Base-by-base conservation (phyloP, 2,329 filamentous ascomycete genomes). In the Pseudonectria foliicola region DNA sequence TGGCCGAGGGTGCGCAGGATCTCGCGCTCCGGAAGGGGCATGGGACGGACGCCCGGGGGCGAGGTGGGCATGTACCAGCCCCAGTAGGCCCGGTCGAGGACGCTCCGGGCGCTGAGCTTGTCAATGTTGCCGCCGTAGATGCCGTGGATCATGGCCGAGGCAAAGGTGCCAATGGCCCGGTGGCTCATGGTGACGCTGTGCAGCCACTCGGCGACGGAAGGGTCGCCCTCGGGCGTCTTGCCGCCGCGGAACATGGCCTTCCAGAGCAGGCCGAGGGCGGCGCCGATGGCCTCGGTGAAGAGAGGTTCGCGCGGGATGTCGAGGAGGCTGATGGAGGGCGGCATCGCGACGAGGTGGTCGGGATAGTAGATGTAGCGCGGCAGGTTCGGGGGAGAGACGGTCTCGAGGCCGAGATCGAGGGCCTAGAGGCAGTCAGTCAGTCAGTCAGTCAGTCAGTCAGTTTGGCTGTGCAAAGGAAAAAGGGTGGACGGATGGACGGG, bases 111-210 rank as follows among this genome's bases (percentile, higher is more conserved):
- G 59, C 88, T 95, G 33, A 96, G 67, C 54, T 82, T 73, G 56
- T 85, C 78, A 31, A 94, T 77, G 60, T 95, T 85, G 5, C 92
- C 92, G 14, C 89, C 92, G 59, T 93, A 95, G 39, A 96, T 87
- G 27, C 92, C 92, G 59, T 96, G 92, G 34, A 87, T 52, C 53
- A 79, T 63, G 33, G 81, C 87, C 5, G 87, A 95, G 6, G 78
- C 61, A 13, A 95, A 35, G 49, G 93, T 89, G 47, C 92, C 71
- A 11, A 77, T 77, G 6, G 84, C 44, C 24, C 52, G 38, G 26
- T 43, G 35, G 43, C 53, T 55, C 26, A 51, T 49, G 32, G 42
- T 55, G 26, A 62, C 34, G 12, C 45, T 33, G 25, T 55, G 47
- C 27, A 65, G 46, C 56, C 60, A 66, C 12, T 63, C 54, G 7